Evolutionary conservation across 2,329 filamentous ascomycete species (phyloP), one percentile per base, ranked within the genome.

Genomic region (Alternaria solani): DNA sequence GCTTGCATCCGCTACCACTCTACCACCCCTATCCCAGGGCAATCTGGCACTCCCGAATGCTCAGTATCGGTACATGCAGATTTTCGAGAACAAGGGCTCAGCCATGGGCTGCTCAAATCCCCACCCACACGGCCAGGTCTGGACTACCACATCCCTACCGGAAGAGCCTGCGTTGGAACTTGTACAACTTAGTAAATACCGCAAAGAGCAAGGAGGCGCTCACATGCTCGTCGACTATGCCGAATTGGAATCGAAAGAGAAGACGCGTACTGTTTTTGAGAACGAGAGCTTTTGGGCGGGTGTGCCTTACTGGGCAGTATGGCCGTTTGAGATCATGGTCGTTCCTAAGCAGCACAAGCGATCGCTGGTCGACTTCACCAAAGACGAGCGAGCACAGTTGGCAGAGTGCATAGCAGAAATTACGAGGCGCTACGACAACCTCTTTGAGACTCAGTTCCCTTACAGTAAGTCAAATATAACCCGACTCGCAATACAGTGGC

Each of bases 21-120:
- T 86, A 38, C 79, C 83, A 7, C 81, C 84, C 8, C 76, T 81
- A 38, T 79, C 81, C 23, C 78, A 82, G 9, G 79, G 82, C 12
- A 77, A 81, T 49, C 63, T 78, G 9, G 75, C 81, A 7, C 80
- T 81, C 28, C 90, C 93, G 5, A 88, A 85, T 52, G 86, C 91
- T 54, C 92, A 96, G 79, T 93, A 96, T 72, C 88, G 91, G 55
- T 98, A 96, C 81, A 97, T 99, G 94, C 95, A 99, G 77, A 98
- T 99, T 66, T 99, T 99, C 65, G 95, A 99, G 82, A 99, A 99
- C 84, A 99, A 99, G 81, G 95, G 95, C 52, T 89, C 91, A 1
- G 93, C 94, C 11, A 99, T 99, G 95, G 95, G 95, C 52, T 99
- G 95, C 83, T 98, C 94, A 1, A 99, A 99, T 78, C 95, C 95